Base-by-base conservation (phyloP, 495 filamentous ascomycete species). In the Hypoxylon lienhwacheense region DNA sequence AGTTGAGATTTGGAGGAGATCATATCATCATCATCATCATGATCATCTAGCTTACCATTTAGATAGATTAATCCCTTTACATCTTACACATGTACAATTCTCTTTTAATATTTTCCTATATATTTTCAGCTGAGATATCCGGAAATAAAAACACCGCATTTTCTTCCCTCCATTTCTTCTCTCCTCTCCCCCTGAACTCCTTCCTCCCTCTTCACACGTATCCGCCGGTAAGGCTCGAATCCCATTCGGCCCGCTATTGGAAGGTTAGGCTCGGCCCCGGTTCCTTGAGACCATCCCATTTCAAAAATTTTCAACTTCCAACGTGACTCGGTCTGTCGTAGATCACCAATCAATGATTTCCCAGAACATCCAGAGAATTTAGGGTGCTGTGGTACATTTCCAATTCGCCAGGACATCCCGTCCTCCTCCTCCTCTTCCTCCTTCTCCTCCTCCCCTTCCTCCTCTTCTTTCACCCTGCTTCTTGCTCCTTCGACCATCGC, bases 331-430 rank as follows among this genome's bases (percentile, higher is more conserved):
- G 29, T 25, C 20, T 49, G 8, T 20, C 57, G 33, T 37, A 55
- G 47, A 47, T 26, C 33, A 50, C 25, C 33, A 50, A 55, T 54
- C 40, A 55, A 55, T 50, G 4, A 26, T 26, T n/a, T n/a, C n/a
- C n/a, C n/a, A n/a, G 7, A 22, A 28, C 28, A 35, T 22, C 11
- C 28, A 36, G 22, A 5, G 29, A 11, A 11, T 5, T 4, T 11
- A 33, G 39, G 35, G 46, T 28, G 52, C 16, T 11, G 26, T 44
- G 35, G 46, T 28, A 55, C 16, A 26, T 40, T 21, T 46, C 41
- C 52, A 29, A 46, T 47, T 61, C 50, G 41, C 26, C 21, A 42
- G 12, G 36, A 3, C 7, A n/a, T n/a, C n/a, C n/a, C n/a, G n/a
- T n/a, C n/a, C n/a, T n/a, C n/a, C n/a, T n/a, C n/a, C n/a, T n/a